Evolutionary conservation across 1,284 basidiomycete genomes (phyloP), one percentile per base, ranked within the genome.

Genomic region (Boletellus dicymbophilus): DNA sequence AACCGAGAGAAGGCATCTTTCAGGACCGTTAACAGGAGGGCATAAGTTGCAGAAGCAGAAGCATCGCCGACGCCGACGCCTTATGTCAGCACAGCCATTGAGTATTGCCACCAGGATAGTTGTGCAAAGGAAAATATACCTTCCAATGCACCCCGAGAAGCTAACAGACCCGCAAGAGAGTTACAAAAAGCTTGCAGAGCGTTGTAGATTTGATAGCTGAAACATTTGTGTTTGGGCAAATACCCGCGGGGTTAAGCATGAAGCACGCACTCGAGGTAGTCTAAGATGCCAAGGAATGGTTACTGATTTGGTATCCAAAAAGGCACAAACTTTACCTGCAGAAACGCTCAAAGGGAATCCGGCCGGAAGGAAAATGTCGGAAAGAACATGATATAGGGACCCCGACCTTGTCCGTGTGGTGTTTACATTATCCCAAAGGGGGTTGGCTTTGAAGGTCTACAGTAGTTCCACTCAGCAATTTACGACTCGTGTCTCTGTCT

Each of bases 131-230:
- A 28, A 21, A 7, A 46, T 37, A 36, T 48, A 82, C 85, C 84
- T 76, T 87, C 81, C 13, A 88, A 68, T 4, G 83, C 77, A n/a
- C 85, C 84, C 54, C 85, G 71, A 6, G 84, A 85, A 3, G 85
- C 80, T 21, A 87, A 63, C 27, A 88, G 67, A 1, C 80, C 74
- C 0, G 83, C 79, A 1, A 88, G 66, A 1, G 84, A 84, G 57
- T 80, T 86, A 59, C 82, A 86, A 57, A 85, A 86, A 3, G 84
- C 81, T 66, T 87, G 85, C 3, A 85, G 51, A 0, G 81, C 82
- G 54, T 88, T 87, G 57, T 80, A 76, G 15, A 82, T 69, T 59
- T 87, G 84, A 59, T 85, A 86, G 50, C 81, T 65, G 46, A 33
- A 21, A 5, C 6, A 43, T 13, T 28, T 13, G 28, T 23, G 36